A percentile compares a stretch with the other conserved stretches of the same genome.
phyloP scores from a whole-genome alignment of 2,329 filamentous ascomycete species.

The Beauveria pseudobassiana region DNA sequence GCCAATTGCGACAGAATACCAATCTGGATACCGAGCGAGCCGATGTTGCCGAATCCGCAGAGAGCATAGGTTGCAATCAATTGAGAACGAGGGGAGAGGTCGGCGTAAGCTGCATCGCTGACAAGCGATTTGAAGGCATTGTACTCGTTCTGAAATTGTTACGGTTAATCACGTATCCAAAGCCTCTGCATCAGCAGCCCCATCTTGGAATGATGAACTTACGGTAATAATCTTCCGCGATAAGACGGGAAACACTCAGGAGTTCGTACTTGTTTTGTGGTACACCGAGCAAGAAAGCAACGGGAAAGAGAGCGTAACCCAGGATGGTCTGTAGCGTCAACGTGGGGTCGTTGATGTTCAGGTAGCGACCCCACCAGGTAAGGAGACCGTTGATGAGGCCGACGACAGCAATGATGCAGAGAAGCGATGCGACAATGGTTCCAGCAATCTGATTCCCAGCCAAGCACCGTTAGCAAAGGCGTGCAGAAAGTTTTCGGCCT shows the following conservation, averaged over 20 bases:
- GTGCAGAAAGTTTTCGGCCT: constrained; percentile 72
- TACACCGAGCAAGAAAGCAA: constrained; percentile 77
- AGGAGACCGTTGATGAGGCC: constrained; percentile 68
- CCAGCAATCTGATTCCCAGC: constrained; percentile 78
- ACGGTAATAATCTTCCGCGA: constrained; percentile 76
- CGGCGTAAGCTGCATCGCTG: constrained; percentile 46
- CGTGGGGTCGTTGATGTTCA: constrained; percentile 62
- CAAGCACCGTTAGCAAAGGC: constrained; percentile 80
- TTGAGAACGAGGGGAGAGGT: constrained; percentile 60
- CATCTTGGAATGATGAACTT: constrained; percentile 24
- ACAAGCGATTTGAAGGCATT: constrained; percentile 58
- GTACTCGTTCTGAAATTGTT: constrained; percentile 58
- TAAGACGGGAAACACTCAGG: constrained; percentile 67
- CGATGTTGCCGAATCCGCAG: constrained; percentile 80
- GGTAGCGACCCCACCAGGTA: constrained; percentile 76
- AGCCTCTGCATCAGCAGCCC: background rate
- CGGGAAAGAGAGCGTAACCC: constrained; percentile 69
- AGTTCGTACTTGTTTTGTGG: constrained; percentile 57
- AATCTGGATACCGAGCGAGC: constrained; percentile 82
- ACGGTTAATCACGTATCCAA: background rate
- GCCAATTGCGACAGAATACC: constrained; percentile 79
- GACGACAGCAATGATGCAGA: constrained; percentile 75
- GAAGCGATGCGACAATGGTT: constrained; percentile 71
- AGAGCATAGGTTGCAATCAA: constrained; percentile 83
- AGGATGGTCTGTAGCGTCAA: constrained; percentile 67